Evolutionary conservation across 179 eudicot genomes (phyloP).

Genomic region (Pouteria campechiana): DNA sequence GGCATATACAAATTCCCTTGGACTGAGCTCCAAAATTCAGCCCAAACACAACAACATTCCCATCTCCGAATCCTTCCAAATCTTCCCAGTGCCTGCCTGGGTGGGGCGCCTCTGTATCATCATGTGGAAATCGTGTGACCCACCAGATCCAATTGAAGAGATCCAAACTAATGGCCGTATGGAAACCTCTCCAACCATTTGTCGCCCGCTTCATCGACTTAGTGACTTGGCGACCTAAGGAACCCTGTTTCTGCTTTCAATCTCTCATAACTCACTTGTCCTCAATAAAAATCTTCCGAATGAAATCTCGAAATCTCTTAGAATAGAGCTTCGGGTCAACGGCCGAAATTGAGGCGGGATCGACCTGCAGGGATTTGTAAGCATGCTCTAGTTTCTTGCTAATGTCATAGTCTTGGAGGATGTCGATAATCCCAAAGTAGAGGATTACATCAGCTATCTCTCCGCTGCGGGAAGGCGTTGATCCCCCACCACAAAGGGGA

Average conservation of each 20-base stretch:
- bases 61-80: no score
- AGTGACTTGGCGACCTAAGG: not conserved
- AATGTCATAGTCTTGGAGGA: conserved; percentile 86
- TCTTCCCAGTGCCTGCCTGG: no score
- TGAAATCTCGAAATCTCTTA: conserved; percentile 75
- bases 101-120: no score
- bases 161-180: no score
- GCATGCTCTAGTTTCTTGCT: conserved; percentile 88
- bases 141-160: no score
- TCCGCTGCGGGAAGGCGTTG: conserved; percentile 39
- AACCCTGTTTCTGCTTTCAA: not conserved
- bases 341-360: conserved; percentile 81
- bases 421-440: conserved; percentile 89
- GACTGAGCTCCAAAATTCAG: no score
- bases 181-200: no score
- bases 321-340: conserved; percentile 94
- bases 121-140: no score
- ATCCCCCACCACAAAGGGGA: conserved; percentile 33
- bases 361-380: conserved; percentile 84
- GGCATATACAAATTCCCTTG: no score
- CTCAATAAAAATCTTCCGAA: conserved; percentile 70
- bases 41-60: no score
- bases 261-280: conserved; percentile 22
- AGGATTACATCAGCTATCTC: conserved; percentile 66
- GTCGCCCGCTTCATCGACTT: no score